These are phyloP conservation scores for Monilinia fructicola DNA, from an alignment of 2,329 filamentous ascomycete species.

Conservation along the genomic window DNA sequence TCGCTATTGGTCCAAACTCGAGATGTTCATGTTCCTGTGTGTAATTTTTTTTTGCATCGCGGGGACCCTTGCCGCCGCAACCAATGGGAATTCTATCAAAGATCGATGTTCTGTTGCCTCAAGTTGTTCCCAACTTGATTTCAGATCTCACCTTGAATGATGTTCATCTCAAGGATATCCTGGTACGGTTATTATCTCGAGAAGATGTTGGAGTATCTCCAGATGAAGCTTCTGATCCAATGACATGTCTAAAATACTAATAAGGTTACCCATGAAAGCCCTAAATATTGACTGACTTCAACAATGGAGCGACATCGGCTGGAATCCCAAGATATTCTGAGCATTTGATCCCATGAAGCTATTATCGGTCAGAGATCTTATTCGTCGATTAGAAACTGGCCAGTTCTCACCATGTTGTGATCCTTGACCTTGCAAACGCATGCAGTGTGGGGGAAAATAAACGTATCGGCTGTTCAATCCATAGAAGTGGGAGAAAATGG, in stretches of 20 bases:
- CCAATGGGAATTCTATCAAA: slow-evolving; percentile 9
- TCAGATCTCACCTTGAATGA: background rate
- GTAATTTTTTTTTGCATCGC: slow-evolving; percentile 20
- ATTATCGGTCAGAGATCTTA: background rate
- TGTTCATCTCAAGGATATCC: slow-evolving; percentile 1
- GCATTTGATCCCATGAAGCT: background rate
- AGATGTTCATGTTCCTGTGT: slow-evolving; percentile 21
- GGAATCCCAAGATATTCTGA: background rate
- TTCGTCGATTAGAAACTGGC: slow-evolving; percentile 2
- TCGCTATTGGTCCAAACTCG: slow-evolving; percentile 15
- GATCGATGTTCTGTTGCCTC: slow-evolving; percentile 2
- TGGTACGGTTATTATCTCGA: background rate
- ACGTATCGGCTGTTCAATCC: slow-evolving; percentile 6
- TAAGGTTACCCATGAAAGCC: background rate
- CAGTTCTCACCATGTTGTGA: slow-evolving; percentile 2
- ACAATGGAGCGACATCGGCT: background rate
- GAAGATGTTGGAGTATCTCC: background rate
- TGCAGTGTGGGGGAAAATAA: slow-evolving; percentile 10
- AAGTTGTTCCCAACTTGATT: slow-evolving; percentile 1
- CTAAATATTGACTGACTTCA: background rate
- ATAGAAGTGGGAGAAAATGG: slow-evolving; percentile 15
- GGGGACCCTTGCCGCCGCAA: slow-evolving; percentile 20
- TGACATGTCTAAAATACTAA: background rate
- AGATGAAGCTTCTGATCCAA: background rate
- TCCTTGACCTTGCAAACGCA: slow-evolving; percentile 2